Evolutionary conservation across 108 stramenopile genomes (phyloP).

Genomic region (Thalassiosira profunda): DNA sequence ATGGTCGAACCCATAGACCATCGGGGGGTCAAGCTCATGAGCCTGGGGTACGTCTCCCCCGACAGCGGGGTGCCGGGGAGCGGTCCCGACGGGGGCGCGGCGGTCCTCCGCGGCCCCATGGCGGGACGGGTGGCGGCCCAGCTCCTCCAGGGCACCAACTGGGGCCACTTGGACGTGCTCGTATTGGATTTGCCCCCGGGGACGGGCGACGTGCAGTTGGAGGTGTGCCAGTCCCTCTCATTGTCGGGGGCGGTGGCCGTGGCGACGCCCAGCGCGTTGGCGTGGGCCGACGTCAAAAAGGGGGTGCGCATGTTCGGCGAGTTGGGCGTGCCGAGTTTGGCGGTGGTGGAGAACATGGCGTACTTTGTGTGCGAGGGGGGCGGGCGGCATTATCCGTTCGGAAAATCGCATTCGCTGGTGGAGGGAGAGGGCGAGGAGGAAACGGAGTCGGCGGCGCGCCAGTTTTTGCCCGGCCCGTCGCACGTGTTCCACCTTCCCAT

Average conservation of each 20-base stretch:
- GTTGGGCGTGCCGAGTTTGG: constrained; percentile 93
- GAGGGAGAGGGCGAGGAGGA: no score
- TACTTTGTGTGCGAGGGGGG: constrained; percentile 92
- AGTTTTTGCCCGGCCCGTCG: constrained; percentile 35
- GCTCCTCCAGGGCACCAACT: constrained; percentile 96
- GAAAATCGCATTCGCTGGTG: constrained; percentile 41
- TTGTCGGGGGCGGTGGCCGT: constrained; percentile 98
- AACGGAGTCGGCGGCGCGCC: no score
- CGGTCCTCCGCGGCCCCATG: constrained; percentile 92
- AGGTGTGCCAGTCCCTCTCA: constrained; percentile 94
- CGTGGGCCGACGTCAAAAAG: constrained; percentile 95
- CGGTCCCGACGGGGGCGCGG: constrained; percentile 72
- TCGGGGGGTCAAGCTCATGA: constrained; percentile 86
- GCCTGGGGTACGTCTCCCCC: constrained; percentile 87
- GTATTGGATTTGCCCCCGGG: constrained; percentile 99
- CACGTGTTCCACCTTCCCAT: constrained; percentile 82
- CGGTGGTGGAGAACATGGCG: constrained; percentile 99
- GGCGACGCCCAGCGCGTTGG: constrained; percentile 97
- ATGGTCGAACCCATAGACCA: constrained; percentile 91
- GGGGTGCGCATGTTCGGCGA: constrained; percentile 97
- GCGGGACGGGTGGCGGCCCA: constrained; percentile 94
- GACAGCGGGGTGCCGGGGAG: constrained; percentile 91
- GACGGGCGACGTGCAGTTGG: constrained; percentile 98
- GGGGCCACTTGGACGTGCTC: constrained; percentile 98
- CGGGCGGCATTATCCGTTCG: constrained; percentile 87